Evolutionary conservation across 257 asterid genomes (phyloP), one percentile per base, ranked within the genome.

Genomic region (Voacanga thouarsii): DNA sequence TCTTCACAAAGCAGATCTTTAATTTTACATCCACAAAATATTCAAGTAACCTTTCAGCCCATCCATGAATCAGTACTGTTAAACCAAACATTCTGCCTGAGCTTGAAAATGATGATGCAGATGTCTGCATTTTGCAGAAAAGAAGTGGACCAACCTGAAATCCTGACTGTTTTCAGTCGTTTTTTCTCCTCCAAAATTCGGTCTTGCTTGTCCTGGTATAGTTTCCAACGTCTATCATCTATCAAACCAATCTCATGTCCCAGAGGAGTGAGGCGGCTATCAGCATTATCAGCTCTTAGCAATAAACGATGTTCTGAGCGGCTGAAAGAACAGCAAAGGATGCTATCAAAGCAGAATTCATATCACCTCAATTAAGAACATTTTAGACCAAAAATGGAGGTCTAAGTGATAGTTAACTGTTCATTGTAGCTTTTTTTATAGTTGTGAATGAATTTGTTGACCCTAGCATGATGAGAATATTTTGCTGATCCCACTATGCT

Each of bases 301-400:
- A 93, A 94, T 84, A 95, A 87, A 80, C 98, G 97, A 81, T 93
- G 96, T 77, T 95, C 99, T 44, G 99, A 95, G 81, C 94, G 99
- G 85, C 98, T 95, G 90, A 60, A 77, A 82, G 65, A 79, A 19
- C 16, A 75, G 19, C 15, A 66, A 76, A 69, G 77, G 50, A 73
- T 21, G 23, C 30, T 51, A 43, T 41, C 50, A 60, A 11, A 78
- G 30, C 43, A 65, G 33, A 37, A 65, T 12, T 19, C 37, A 65
- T 14, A 39, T 30, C 69, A 60, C 23, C 70, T 28, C 23, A 64
- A 66, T 23, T 66, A 18, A 66, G 43, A 66, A 18, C 19, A 24
- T 1, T 64, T 18, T 8, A 37, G 15, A 14, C 45, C 26, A 18
- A 66, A 39, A 30, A 2, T 16, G 47, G 49, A 30, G 50, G 14